Evolutionary conservation across 2,329 filamentous ascomycete genomes (phyloP).

Genomic region (Ophiognomonia clavigignenti-juglandacearum): DNA sequence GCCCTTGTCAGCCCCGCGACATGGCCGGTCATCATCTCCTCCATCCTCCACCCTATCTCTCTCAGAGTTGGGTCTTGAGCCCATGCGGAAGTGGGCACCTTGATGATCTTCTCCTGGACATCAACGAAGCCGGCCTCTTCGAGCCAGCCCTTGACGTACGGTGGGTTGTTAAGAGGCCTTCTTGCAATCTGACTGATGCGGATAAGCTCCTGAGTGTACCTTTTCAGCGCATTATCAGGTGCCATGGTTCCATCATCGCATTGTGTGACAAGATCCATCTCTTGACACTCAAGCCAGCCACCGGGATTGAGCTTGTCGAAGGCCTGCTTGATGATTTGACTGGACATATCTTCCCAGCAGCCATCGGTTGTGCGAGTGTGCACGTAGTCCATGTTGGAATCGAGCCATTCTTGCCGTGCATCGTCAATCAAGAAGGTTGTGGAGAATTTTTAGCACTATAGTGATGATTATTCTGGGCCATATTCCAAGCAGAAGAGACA

Average conservation of each 20-base stretch:
- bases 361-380: slow-evolving; percentile 46
- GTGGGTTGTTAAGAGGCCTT: slow-evolving; percentile 32
- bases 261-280: slow-evolving; percentile 31
- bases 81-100: slow-evolving; percentile 52
- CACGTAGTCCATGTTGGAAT: slow-evolving; percentile 52
- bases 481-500: too few species aligned
- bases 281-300: slow-evolving; percentile 52
- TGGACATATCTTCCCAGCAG: slow-evolving; percentile 44
- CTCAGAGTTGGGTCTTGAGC: slow-evolving; percentile 39
- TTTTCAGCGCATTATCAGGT: slow-evolving; percentile 30
- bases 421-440: slow-evolving; percentile 67
- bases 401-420: slow-evolving; percentile 46
- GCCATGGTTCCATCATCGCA: slow-evolving; percentile 43
- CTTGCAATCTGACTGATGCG: slow-evolving; percentile 31
- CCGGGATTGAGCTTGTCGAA: slow-evolving; percentile 45
- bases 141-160: slow-evolving; percentile 31
- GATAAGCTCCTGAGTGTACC: slow-evolving; percentile 36
- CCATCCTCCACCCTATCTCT: slow-evolving; percentile 33
- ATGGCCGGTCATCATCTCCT: slow-evolving; percentile 7
- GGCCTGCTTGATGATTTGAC: slow-evolving; percentile 46
- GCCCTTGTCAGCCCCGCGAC: slow-evolving; percentile 2
- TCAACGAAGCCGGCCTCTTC: slow-evolving; percentile 50
- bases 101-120: slow-evolving; percentile 46
- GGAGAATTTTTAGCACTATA: neutral
- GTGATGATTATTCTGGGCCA: too few species aligned